Base-by-base conservation (phyloP, 2,329 filamentous ascomycete genomes). In the Fusarium virguliforme region DNA sequence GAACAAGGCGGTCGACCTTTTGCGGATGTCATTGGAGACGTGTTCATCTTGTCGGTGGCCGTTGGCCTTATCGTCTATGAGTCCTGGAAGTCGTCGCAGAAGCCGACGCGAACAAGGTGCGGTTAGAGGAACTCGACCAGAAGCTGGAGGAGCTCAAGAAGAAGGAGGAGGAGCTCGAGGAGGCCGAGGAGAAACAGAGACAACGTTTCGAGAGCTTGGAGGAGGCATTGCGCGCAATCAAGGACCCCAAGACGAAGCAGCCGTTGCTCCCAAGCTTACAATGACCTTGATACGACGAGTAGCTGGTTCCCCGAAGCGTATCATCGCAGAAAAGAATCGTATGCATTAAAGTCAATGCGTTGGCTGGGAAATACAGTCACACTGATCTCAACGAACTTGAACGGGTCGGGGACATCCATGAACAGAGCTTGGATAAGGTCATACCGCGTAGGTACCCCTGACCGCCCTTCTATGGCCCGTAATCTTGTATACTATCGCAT, bases 1-100 rank as follows among this genome's bases (percentile, higher is more conserved):
- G 75, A 83, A 79, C 15, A 91, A 91, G 79, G 89, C 89, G 8
- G 89, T 91, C 10, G 89, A 91, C 74, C 80, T 91, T 91, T 91
- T 73, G 90, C 89, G 43, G 89, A 91, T 74, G 89, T 91, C 15
- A 81, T 89, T 55, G 89, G 89, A 41, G 89, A 91, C 70, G 81
- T 83, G 15, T 91, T 91, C 75, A 91, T 91, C 65, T 83, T 91
- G 22, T 75, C 84, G 6, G 88, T 91, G 28, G 89, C 88, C 7
- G 81, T 83, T 13, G 84, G 79, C 22, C 77, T 91, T 55, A 85
- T 91, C 62, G 79, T 90, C 37, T 91, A 88, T 77, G 89, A 91
- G 79, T 90, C 88, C 70, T 87, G 88, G 78, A 86, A 85, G 71
- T 81, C 86, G 8, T 83, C 85, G n/a, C 81, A 84, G 72, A 91